Conservation (phyloP, 805 yeast genomes). For the Pichia rugopelliculosa region DNA sequence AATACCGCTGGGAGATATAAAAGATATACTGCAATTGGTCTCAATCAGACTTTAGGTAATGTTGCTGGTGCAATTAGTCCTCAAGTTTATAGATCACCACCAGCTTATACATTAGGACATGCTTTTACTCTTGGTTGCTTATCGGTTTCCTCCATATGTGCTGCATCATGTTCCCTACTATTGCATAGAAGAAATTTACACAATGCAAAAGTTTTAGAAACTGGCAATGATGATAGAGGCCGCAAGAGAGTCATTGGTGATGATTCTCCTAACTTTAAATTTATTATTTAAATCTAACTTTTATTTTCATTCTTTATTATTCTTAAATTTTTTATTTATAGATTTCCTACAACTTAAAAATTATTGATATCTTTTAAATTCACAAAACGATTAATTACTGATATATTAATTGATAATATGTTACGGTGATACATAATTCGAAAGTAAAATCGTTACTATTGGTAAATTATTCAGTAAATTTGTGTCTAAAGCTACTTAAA, state of each 20-base stretch:
- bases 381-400: too few relatives aligned
- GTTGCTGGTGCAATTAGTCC: conserved; percentile 39
- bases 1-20: conserved; percentile 37
- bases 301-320: background rate
- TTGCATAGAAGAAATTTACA: conserved; percentile 1
- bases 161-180: background rate
- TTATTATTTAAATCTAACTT: background rate
- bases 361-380: too few relatives aligned
- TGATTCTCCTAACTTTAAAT: conserved; percentile 2
- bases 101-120: conserved; percentile 32
- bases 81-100: conserved; percentile 35
- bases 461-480: too few relatives aligned
- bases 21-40: conserved; percentile 36
- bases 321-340: background rate
- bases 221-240: conserved; percentile 3
- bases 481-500: too few relatives aligned
- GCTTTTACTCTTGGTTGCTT: conserved; percentile 31
- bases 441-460: too few relatives aligned
- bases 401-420: too few relatives aligned
- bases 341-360: background rate
- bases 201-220: conserved; percentile 1
- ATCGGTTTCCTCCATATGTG: background rate
- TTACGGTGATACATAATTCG: too few relatives aligned
- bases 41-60: conserved; percentile 39
- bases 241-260: conserved; percentile 3